These are phyloP conservation scores for Aureobasidium musti DNA, from an alignment of 2,329 filamentous ascomycete genomes.

Conservation along the genomic window DNA sequence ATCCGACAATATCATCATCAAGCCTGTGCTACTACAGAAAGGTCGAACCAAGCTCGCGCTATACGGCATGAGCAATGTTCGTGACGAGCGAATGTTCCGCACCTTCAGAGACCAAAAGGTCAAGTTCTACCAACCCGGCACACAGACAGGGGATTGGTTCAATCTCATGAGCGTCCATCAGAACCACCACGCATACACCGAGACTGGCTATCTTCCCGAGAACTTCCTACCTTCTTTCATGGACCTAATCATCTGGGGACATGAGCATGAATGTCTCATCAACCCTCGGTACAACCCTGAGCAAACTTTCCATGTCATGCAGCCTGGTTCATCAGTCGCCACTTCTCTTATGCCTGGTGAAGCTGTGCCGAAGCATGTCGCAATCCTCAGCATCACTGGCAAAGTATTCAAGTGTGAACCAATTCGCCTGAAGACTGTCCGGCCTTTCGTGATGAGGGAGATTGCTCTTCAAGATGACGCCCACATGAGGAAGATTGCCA, in stretches of 20 bases:
- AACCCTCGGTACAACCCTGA: constrained; percentile 81
- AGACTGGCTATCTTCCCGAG: constrained; percentile 92
- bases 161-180: constrained; percentile 94
- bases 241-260: constrained; percentile 92
- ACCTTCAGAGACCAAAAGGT: constrained; percentile 93
- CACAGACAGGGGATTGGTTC: constrained; percentile 88
- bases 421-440: constrained; percentile 80
- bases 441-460: constrained; percentile 86
- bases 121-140: constrained; percentile 83
- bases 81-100: constrained; percentile 90
- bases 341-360: constrained; percentile 90
- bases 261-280: constrained; percentile 95
- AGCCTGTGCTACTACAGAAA: constrained; percentile 90
- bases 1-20: constrained; percentile 89
- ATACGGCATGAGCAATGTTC: constrained; percentile 93
- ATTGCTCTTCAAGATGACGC: constrained; percentile 74
- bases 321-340: constrained; percentile 93
- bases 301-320: constrained; percentile 92
- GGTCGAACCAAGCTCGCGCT: constrained; percentile 88
- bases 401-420: constrained; percentile 78
- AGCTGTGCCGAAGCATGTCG: constrained; percentile 86
- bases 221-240: constrained; percentile 89
- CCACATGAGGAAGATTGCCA: constrained; percentile 74
- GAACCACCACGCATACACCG: constrained; percentile 89
- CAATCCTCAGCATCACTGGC: constrained; percentile 80